Conservation (phyloP, 2,329 filamentous ascomycete genomes). For the Aspergillus ochraceus region DNA sequence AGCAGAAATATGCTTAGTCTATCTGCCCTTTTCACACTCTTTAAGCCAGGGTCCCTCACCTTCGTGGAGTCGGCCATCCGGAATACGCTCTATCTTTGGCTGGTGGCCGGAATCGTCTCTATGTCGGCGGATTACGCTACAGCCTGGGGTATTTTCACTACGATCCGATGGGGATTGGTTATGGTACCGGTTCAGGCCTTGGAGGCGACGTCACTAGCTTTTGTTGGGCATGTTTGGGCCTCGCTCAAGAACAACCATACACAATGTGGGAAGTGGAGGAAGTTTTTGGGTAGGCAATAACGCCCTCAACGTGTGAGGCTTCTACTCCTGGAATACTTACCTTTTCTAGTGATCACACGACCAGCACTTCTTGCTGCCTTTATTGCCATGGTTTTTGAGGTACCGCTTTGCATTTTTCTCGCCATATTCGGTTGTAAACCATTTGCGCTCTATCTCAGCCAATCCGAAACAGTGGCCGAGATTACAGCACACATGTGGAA, state of each 20-base stretch:
- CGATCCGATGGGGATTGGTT: constrained; percentile 70
- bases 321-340: background rate
- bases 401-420: constrained; percentile 63
- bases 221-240: constrained; percentile 69
- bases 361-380: constrained; percentile 56
- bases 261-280: constrained; percentile 17
- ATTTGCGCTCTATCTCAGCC: constrained; percentile 65
- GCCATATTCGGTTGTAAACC: constrained; percentile 58
- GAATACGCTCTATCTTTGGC: constrained; percentile 71
- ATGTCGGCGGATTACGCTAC: constrained; percentile 67
- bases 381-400: constrained; percentile 49
- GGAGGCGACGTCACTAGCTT: constrained; percentile 64
- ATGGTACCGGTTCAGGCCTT: constrained; percentile 72
- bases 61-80: constrained; percentile 66
- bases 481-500: constrained; percentile 68
- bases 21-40: constrained; percentile 51
- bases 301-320: background rate
- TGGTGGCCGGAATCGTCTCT: constrained; percentile 63
- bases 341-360: constrained; percentile 41
- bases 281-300: constrained; percentile 6
- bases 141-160: constrained; percentile 72
- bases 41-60: constrained; percentile 59
- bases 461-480: constrained; percentile 55
- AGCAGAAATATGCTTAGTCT: background rate
- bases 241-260: constrained; percentile 25